Conservation (phyloP, 352 stramenopile genomes). For the Nothophytophthora sp. region DNA sequence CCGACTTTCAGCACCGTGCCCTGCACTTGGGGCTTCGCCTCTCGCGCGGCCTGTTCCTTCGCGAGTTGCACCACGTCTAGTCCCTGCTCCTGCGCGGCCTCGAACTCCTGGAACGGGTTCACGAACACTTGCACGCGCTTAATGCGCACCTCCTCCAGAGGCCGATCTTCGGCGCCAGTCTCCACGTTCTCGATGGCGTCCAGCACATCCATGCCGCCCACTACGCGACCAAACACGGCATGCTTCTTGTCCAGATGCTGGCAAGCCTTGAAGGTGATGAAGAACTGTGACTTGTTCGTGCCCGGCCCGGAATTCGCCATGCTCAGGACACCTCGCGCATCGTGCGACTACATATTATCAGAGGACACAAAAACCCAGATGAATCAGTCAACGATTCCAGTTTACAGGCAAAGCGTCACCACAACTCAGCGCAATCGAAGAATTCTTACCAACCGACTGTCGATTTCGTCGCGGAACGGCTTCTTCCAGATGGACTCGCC, state of each 20-base stretch:
- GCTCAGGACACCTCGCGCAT: constrained; percentile 89
- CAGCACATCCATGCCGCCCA: constrained; percentile 90
- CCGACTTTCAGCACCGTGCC: constrained; percentile 83
- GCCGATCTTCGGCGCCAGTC: constrained; percentile 82
- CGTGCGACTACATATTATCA: constrained; percentile 83
- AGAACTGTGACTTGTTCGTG: constrained; percentile 99
- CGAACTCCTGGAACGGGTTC: constrained; percentile 91
- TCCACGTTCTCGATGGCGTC: constrained; percentile 76
- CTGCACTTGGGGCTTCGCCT: constrained; percentile 50
- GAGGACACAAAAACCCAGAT: constrained; percentile 10
- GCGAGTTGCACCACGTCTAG: constrained; percentile 56
- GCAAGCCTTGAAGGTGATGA: constrained; percentile 97
- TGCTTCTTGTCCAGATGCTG: constrained; percentile 99
- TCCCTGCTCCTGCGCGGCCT: constrained; percentile 56
- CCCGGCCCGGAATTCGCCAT: constrained; percentile 98
- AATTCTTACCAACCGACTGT: constrained; percentile 88
- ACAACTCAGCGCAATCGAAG: constrained; percentile 1
- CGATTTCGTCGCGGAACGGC: constrained; percentile 97
- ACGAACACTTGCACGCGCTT: constrained; percentile 75
- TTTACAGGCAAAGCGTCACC: too few relatives aligned
- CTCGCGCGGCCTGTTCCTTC: constrained; percentile 51
- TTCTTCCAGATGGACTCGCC: constrained; percentile 95
- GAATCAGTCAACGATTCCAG: too few relatives aligned
- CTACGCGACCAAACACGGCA: constrained; percentile 95
- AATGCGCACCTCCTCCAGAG: constrained; percentile 85